A percentile compares a stretch with the other conserved stretches of the same genome.
Evolutionary conservation across 345 rosid genomes (phyloP).

Genomic region (Dipteronia sinensis): DNA sequence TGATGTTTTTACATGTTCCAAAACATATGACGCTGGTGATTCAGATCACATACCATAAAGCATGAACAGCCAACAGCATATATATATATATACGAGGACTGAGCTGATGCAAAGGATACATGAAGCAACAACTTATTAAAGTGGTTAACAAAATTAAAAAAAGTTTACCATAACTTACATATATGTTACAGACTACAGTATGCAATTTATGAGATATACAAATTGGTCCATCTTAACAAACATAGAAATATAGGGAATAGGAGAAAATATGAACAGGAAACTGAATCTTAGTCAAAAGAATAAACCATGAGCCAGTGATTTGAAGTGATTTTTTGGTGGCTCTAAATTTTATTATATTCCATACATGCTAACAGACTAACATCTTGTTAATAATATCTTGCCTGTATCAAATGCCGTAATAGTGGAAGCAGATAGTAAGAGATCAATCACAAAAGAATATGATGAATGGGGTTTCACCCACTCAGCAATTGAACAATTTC

Average conservation of each 20-base stretch:
- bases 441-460: not conserved
- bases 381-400: not conserved
- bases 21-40: not conserved
- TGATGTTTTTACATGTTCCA: not conserved
- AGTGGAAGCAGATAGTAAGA: not conserved
- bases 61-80: not conserved
- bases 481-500: not conserved
- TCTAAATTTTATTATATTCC: not conserved
- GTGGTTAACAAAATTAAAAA: not conserved
- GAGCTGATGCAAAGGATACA: not conserved
- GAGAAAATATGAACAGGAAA: not conserved
- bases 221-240: no score
- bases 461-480: not conserved
- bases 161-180: not conserved
- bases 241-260: not conserved
- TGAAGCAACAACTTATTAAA: not conserved
- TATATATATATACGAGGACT: not conserved
- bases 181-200: not conserved
- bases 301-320: not conserved
- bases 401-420: not conserved
- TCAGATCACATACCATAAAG: not conserved
- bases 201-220: not conserved
- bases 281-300: slow-evolving; percentile 5
- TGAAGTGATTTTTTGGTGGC: not conserved
- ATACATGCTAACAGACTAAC: not conserved